A percentile compares a stretch with the other conserved stretches of the same genome.
These are phyloP conservation scores for Vickermania spadyakhi DNA, from an alignment of 208 protist species.

Conservation along the genomic window DNA sequence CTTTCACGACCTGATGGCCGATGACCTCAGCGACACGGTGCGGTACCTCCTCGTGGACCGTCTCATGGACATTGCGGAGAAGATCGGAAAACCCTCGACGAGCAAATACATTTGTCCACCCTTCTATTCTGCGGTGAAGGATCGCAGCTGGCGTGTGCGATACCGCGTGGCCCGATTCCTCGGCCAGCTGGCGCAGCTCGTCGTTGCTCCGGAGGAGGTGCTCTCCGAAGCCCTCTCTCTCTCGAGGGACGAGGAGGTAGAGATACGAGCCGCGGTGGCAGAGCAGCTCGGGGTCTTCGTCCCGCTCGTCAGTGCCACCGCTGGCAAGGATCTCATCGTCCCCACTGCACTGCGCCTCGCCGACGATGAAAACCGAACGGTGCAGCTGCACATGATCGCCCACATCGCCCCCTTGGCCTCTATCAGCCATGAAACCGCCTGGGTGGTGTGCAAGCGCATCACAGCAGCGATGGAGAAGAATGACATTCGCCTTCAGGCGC, in stretches of 20 bases:
- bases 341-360: slow-evolving; percentile 31
- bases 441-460: slow-evolving; percentile 23
- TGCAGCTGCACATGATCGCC: slow-evolving; percentile 36
- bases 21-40: slow-evolving; percentile 66
- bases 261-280: slow-evolving; percentile 53
- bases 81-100: slow-evolving; percentile 35
- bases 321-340: slow-evolving; percentile 19
- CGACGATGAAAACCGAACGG: slow-evolving; percentile 36
- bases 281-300: slow-evolving; percentile 36
- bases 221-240: slow-evolving; percentile 30
- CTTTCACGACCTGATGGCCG: slow-evolving; percentile 37
- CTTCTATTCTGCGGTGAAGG: slow-evolving; percentile 29
- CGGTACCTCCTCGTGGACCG: slow-evolving; percentile 47
- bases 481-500: slow-evolving; percentile 26
- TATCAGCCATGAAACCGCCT: slow-evolving; percentile 19
- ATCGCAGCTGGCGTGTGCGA: slow-evolving; percentile 73
- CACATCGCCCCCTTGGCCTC: slow-evolving; percentile 36
- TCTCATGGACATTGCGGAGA: slow-evolving; percentile 29
- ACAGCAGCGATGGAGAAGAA: slow-evolving; percentile 33
- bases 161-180: slow-evolving; percentile 47
- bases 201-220: slow-evolving; percentile 34
- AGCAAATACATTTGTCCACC: slow-evolving; percentile 38
- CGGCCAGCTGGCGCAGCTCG: slow-evolving; percentile 27
- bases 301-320: slow-evolving; percentile 11
- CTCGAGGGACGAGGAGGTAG: slow-evolving; percentile 48